Evolutionary conservation across 768 basidiomycete genomes (phyloP).

Genomic region (Coprinopsis sp.): DNA sequence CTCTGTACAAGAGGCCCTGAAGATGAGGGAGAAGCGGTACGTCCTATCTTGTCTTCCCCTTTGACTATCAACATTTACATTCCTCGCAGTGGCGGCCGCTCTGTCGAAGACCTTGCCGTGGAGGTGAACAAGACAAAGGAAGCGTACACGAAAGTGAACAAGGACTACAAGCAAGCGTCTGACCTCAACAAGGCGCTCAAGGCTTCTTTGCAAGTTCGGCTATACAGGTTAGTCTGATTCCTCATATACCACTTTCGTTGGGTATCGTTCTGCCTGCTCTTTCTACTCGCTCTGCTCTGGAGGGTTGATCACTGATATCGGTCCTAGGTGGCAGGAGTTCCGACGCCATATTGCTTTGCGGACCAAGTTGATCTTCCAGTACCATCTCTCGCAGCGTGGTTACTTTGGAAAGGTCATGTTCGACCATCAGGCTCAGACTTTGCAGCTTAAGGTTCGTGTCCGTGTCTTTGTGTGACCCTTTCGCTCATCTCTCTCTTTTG

Average conservation of each 20-base stretch:
- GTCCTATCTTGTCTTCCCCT: slow-evolving; percentile 8
- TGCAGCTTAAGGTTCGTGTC: slow-evolving; percentile 55
- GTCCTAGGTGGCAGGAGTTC: slow-evolving; percentile 81
- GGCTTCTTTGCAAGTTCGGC: neutral
- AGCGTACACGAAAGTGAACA: slow-evolving; percentile 54
- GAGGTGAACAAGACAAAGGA: slow-evolving; percentile 64
- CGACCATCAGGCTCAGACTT: slow-evolving; percentile 62
- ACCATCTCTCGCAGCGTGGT: slow-evolving; percentile 78
- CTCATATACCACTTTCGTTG: no score
- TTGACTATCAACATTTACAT: slow-evolving; percentile 8
- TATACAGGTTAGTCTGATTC: no score
- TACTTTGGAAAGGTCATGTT: slow-evolving; percentile 89
- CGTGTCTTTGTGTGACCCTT: neutral
- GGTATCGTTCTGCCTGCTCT: no score
- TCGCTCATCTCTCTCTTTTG: neutral
- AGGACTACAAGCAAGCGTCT: slow-evolving; percentile 59
- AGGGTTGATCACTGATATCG: no score
- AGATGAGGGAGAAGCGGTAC: slow-evolving; percentile 61
- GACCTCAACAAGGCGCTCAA: slow-evolving; percentile 59
- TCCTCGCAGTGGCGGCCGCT: slow-evolving; percentile 61
- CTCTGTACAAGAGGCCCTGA: slow-evolving; percentile 58
- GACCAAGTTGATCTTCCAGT: slow-evolving; percentile 78
- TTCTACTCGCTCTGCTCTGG: no score
- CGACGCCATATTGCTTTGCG: slow-evolving; percentile 84
- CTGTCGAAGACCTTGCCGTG: slow-evolving; percentile 70